phyloP scores from a whole-genome alignment of 2,329 filamentous ascomycete species.

The Xylaria polymorpha region DNA sequence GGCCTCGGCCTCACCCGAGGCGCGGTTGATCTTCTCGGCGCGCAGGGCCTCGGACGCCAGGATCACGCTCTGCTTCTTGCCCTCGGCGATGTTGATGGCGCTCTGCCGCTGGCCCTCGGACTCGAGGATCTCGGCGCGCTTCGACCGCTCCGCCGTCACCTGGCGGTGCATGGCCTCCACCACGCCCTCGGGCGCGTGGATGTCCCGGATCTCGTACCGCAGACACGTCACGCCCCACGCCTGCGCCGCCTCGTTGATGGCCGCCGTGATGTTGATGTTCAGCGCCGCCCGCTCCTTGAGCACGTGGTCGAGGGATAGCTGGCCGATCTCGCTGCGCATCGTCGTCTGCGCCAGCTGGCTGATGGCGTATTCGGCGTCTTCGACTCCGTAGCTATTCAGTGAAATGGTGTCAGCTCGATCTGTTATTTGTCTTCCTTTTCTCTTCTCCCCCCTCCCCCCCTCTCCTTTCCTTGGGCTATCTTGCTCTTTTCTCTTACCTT shows the following conservation, averaged over 20 bases:
- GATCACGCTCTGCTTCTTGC: slow-evolving; percentile 96
- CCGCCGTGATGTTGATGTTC: slow-evolving; percentile 98
- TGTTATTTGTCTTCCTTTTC: no score
- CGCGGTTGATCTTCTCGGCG: slow-evolving; percentile 92
- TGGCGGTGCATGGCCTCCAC: slow-evolving; percentile 98
- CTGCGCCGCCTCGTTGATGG: slow-evolving; percentile 97
- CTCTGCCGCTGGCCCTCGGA: slow-evolving; percentile 96
- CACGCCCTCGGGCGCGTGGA: slow-evolving; percentile 92
- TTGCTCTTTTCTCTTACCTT: slow-evolving; percentile 66
- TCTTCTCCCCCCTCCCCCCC: slow-evolving; percentile 5
- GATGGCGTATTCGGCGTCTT: slow-evolving; percentile 98
- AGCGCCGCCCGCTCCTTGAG: slow-evolving; percentile 95
- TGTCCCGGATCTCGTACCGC: slow-evolving; percentile 97
- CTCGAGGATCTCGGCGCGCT: slow-evolving; percentile 96
- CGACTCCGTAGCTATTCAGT: slow-evolving; percentile 84
- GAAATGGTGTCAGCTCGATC: slow-evolving; percentile 11
- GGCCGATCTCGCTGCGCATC: slow-evolving; percentile 98
- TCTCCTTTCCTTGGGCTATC: neutral
- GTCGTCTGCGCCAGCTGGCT: slow-evolving; percentile 97
- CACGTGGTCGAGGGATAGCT: slow-evolving; percentile 95
- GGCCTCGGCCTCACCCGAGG: slow-evolving; percentile 92
- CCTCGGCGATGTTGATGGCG: slow-evolving; percentile 98
- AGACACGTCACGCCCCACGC: slow-evolving; percentile 97
- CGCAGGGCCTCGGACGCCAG: slow-evolving; percentile 91
- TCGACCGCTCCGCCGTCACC: slow-evolving; percentile 95